Evolutionary conservation across 371 early-diverging fungal genomes (phyloP).

Genomic region (Mortierella sp.): DNA sequence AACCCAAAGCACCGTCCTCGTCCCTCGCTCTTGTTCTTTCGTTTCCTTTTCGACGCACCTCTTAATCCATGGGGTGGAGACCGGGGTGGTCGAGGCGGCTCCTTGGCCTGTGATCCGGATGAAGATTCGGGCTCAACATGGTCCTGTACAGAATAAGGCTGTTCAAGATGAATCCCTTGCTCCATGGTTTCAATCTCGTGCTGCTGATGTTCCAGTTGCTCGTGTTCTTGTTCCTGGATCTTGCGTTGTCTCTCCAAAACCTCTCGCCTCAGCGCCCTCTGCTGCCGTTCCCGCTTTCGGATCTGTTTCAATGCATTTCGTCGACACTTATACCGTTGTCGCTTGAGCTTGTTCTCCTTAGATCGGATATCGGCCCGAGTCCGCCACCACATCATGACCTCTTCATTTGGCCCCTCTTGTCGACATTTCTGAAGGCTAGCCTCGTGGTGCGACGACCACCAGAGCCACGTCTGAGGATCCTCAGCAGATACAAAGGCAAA

Average conservation of each 20-base stretch:
- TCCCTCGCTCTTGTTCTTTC: too few relatives aligned
- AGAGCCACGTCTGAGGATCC: conserved; percentile 45
- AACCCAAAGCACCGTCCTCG: too few relatives aligned
- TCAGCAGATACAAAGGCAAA: conserved; percentile 46
- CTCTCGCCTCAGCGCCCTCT: too few relatives aligned
- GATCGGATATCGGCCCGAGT: conserved; percentile 15
- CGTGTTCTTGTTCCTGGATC: too few relatives aligned
- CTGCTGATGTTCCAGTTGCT: not conserved
- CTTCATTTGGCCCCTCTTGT: conserved; percentile 27
- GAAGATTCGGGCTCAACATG: too few relatives aligned
- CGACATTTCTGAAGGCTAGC: conserved; percentile 27
- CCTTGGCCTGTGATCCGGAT: too few relatives aligned
- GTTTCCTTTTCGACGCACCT: too few relatives aligned
- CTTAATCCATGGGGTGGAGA: too few relatives aligned
- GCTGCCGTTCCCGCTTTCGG: too few relatives aligned
- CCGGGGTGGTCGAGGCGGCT: too few relatives aligned
- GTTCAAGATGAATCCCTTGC: not conserved
- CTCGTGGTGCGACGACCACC: conserved; percentile 45
- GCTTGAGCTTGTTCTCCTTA: conserved; percentile 12
- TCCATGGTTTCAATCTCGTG: not conserved
- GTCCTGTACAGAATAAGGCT: too few relatives aligned
- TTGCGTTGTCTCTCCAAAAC: too few relatives aligned
- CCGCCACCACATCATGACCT: conserved; percentile 47
- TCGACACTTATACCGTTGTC: conserved; percentile 2
- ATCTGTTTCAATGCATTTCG: not conserved